Base-by-base conservation (phyloP, 495 filamentous ascomycete genomes). In the Tuber brumale region DNA sequence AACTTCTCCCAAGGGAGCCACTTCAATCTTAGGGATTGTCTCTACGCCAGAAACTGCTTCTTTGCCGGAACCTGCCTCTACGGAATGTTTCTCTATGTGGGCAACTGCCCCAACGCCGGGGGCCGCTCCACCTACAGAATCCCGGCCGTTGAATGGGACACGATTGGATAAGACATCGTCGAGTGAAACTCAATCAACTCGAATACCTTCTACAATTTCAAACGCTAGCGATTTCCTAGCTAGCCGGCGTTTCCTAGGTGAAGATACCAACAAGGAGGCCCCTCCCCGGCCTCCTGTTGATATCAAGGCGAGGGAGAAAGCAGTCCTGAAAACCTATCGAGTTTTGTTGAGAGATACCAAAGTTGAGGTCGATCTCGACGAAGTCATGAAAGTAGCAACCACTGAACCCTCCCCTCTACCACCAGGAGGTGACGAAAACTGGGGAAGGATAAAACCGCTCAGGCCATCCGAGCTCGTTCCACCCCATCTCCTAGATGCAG, bases 401-500 rank as follows among this genome's bases (percentile, higher is more conserved):
- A 66, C 57, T 35, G 57, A 66, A 35, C 57, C 51, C n/a, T 31
- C 51, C 7, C 23, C 51, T 31, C 51, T 3, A 14, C n/a, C 51
- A 14, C 57, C 27, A 5, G 57, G 57, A 0, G 2, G 1, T 35
- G 27, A 18, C 27, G 57, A 3, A 16, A 35, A 31, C 31, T 18
- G 0, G 27, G n/a, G 31, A 66, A 14, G 14, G 27, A 66, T 35
- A 18, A 35, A 35, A 35, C 57, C 51, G n/a, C 51, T 23, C 27
- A 61, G 10, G n/a, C n/a, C 73, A 10, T 76, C 77, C 21, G 77
- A 74, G 45, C 73, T 71, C 8, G 43, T 72, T 19, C 78, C 78
- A 35, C 61, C 70, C 35, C 73, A 79, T 37, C 73, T 80, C 42
- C 70, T 45, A 69, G 77, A 77, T 69, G 42, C 71, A 41, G 70